These are phyloP conservation scores for Tolypocladium nubicola DNA, from an alignment of 2,329 filamentous ascomycete species.

Conservation along the genomic window DNA sequence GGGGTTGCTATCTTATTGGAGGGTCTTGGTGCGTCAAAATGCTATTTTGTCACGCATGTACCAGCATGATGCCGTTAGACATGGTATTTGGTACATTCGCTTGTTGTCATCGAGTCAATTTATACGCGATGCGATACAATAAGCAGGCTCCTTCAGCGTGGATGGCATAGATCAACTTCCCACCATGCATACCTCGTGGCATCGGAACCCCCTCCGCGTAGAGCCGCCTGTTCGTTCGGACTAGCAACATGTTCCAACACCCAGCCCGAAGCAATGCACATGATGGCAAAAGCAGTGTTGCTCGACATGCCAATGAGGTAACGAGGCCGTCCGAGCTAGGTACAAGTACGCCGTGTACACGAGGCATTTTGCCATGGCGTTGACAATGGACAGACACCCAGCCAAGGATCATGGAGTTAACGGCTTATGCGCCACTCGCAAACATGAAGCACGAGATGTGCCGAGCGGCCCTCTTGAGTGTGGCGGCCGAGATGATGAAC, in stretches of 20 bases:
- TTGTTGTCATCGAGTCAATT: not conserved
- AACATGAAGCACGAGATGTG: constrained; percentile 21
- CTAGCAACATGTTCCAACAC: too few species aligned
- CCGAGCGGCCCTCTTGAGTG: constrained; percentile 14
- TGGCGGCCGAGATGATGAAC: constrained; percentile 18
- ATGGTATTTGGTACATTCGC: not conserved
- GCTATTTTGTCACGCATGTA: not conserved
- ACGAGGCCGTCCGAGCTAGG: constrained; percentile 24
- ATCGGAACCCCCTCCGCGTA: too few species aligned
- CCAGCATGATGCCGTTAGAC: not conserved
- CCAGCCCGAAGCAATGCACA: too few species aligned
- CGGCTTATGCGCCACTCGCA: constrained; percentile 18
- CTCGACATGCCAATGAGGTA: constrained; percentile 26
- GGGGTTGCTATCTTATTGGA: not conserved
- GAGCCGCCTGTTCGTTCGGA: too few species aligned
- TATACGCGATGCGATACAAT: too few species aligned
- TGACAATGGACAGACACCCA: constrained; percentile 22
- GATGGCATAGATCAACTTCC: too few species aligned
- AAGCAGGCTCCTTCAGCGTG: too few species aligned
- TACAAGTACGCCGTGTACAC: constrained; percentile 32
- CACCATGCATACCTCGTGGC: too few species aligned
- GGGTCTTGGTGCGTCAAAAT: not conserved
- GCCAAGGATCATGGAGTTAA: constrained; percentile 26
- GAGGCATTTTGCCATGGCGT: constrained; percentile 12
- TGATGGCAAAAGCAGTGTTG: not conserved